A percentile compares a stretch with the other conserved stretches of the same genome.
Evolutionary conservation across 2,329 filamentous ascomycete genomes (phyloP).

Genomic region (Stemphylium beticola): DNA sequence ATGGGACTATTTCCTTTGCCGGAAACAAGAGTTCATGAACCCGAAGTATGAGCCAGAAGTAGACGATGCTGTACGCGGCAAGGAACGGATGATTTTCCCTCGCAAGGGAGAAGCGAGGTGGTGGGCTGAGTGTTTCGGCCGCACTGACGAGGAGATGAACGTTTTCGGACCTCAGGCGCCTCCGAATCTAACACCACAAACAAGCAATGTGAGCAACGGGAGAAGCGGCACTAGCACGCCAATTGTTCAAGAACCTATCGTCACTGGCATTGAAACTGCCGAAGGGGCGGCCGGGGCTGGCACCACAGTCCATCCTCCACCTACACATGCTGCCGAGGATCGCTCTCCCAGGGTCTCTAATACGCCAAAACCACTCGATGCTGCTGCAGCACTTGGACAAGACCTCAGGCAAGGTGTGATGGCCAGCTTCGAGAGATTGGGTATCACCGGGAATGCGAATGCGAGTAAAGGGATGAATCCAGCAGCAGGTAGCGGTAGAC

Average conservation of each 20-base stretch:
- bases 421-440: slow-evolving; percentile 40
- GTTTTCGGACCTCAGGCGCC: slow-evolving; percentile 49
- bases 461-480: slow-evolving; percentile 26
- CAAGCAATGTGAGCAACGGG: slow-evolving; percentile 32
- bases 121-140: slow-evolving; percentile 90
- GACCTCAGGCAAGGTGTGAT: slow-evolving; percentile 41
- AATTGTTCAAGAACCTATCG: slow-evolving; percentile 39
- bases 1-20: slow-evolving; percentile 92
- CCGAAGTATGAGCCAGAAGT: slow-evolving; percentile 74
- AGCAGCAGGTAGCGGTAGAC: slow-evolving; percentile 12
- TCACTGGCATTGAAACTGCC: slow-evolving; percentile 45
- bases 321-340: slow-evolving; percentile 28
- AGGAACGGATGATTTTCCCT: slow-evolving; percentile 85
- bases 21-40: slow-evolving; percentile 82
- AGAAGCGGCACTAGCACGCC: slow-evolving; percentile 36
- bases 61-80: slow-evolving; percentile 79
- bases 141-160: slow-evolving; percentile 94
- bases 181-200: slow-evolving; percentile 34
- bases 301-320: slow-evolving; percentile 32
- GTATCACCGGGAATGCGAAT: slow-evolving; percentile 24
- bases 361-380: slow-evolving; percentile 30
- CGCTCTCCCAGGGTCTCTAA: slow-evolving; percentile 10
- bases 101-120: slow-evolving; percentile 79
- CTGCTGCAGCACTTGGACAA: slow-evolving; percentile 36
- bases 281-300: slow-evolving; percentile 41